Percentiles rank a stretch among this genome's conserved stretches.
Conservation (phyloP, 1,284 basidiomycete genomes). For the Mycena citricolor region DNA sequence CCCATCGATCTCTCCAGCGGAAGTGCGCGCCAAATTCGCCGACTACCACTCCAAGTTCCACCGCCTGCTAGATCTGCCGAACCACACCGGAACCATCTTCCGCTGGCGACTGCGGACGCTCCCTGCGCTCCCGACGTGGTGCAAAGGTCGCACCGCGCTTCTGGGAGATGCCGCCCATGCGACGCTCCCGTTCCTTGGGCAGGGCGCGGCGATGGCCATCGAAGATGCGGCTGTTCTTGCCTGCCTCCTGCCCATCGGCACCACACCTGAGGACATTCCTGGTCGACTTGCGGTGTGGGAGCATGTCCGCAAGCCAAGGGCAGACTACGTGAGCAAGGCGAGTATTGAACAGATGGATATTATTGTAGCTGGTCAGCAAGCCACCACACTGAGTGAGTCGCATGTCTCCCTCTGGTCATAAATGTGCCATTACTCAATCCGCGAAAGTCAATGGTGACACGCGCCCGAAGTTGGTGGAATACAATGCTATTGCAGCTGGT, state of each 20-base stretch:
- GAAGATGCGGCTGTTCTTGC: constrained; percentile 19
- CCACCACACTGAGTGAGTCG: too few relatives aligned
- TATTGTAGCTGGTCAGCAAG: too few relatives aligned
- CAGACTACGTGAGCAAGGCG: constrained; percentile 11
- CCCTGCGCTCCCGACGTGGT: constrained; percentile 14
- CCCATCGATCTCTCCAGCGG: constrained; percentile 6
- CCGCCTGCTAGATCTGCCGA: constrained; percentile 2
- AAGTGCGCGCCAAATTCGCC: neutral
- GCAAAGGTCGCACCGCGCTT: constrained; percentile 11
- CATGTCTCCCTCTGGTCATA: too few relatives aligned
- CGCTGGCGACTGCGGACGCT: constrained; percentile 15
- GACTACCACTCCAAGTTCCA: constrained; percentile 16
- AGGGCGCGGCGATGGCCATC: constrained; percentile 18
- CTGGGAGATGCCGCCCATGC: constrained; percentile 17
- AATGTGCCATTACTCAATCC: too few relatives aligned
- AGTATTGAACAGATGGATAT: constrained; percentile 7
- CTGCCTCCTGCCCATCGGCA: constrained; percentile 14
- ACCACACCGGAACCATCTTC: constrained; percentile 9
- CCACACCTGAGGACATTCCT: constrained; percentile 7
- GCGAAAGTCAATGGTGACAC: too few relatives aligned
- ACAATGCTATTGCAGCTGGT: too few relatives aligned
- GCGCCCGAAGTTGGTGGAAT: too few relatives aligned
- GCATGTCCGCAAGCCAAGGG: constrained; percentile 17
- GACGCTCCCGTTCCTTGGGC: constrained; percentile 7
- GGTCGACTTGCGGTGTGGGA: constrained; percentile 16